Evolutionary conservation across 2,329 filamentous ascomycete genomes (phyloP), one percentile per base, ranked within the genome.

Genomic region (Beauveria australis): DNA sequence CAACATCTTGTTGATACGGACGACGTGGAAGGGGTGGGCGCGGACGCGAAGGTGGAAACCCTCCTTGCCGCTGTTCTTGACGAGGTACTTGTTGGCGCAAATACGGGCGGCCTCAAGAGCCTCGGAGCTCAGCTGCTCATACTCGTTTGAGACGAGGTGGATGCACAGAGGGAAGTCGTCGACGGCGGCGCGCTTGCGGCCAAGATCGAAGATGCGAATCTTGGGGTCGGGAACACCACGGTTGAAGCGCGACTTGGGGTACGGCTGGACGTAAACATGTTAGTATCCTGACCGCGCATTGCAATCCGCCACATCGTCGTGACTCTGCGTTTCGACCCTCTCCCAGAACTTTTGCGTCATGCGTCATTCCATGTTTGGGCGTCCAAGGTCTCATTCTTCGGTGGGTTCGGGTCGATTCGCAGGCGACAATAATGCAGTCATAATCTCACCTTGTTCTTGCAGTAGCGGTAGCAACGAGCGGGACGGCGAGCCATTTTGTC

Each of bases 1-100:
- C 91, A 99, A 93, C 94, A 99, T 99, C 90, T 99, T 99, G 92
- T 99, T 99, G 92, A 99, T 99, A 82, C 94, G 94, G 86, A 99
- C 89, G 82, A 99, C 94, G 86, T 99, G 94, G 91, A 91, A 99
- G 70, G 94, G 94, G 87, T 99, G 94, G 76, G 92, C 92, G 77
- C 94, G 86, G 75, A 89, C 83, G 72, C 86, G 86, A 70, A 89
- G 80, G 77, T 89, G 86, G 84, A 89, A 89, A 75, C 79, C 78
- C 74, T 89, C 86, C 83, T 89, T 89, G 78, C 86, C 86, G 71
- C 80, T 78, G 72, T 79, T 78, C 84, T 89, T 89, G 79, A 87
- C 84, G 67, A 89, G 78, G 82, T 89, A 95, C 91, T 97, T 97
- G 91, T 99, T 99, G 89, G 92, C 92, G 86, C 93, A 97, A 78